Base-by-base conservation (phyloP, 2,329 filamentous ascomycete genomes). In the Sporothrix luriei region DNA sequence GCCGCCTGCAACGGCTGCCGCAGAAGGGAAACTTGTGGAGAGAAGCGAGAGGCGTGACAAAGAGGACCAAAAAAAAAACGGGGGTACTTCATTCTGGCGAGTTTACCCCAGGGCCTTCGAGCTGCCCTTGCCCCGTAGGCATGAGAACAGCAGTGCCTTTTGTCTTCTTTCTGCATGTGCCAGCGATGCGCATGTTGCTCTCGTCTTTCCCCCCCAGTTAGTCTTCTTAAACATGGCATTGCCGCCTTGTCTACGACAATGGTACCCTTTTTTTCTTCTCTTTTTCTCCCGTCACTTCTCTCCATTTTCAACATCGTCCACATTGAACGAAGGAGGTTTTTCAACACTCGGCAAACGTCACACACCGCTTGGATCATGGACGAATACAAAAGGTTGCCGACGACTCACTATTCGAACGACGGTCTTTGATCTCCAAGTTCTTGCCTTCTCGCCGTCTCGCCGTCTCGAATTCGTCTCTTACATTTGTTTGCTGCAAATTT, bases 71-170 rank as follows among this genome's bases (percentile, higher is more conserved):
- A 57, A 38, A 57, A n/a, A 26, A 40, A 4, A 29, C 29, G 29
- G 54, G 26, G 14, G 29, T 29, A n/a, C n/a, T n/a, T 5, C 29
- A 9, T 16, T 57, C 24, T 52, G 26, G 26, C 19, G n/a, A n/a
- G n/a, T n/a, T 10, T 21, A 43, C 55, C 55, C 55, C 55, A 59
- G 33, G 55, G n/a, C n/a, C n/a, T n/a, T n/a, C n/a, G n/a, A n/a
- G n/a, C n/a, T n/a, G n/a, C n/a, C n/a, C n/a, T n/a, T n/a, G n/a
- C n/a, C n/a, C n/a, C n/a, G n/a, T n/a, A n/a, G n/a, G n/a, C n/a
- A n/a, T n/a, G n/a, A n/a, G n/a, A n/a, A n/a, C n/a, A n/a, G n/a
- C n/a, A n/a, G n/a, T n/a, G n/a, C n/a, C n/a, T n/a, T n/a, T n/a
- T n/a, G n/a, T n/a, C n/a, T n/a, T n/a, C n/a, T n/a, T 29, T 29